Percentiles rank a stretch among this genome's conserved stretches.
phyloP scores from a whole-genome alignment of 352 stramenopile genomes.

The Phytophthora megakarya region DNA sequence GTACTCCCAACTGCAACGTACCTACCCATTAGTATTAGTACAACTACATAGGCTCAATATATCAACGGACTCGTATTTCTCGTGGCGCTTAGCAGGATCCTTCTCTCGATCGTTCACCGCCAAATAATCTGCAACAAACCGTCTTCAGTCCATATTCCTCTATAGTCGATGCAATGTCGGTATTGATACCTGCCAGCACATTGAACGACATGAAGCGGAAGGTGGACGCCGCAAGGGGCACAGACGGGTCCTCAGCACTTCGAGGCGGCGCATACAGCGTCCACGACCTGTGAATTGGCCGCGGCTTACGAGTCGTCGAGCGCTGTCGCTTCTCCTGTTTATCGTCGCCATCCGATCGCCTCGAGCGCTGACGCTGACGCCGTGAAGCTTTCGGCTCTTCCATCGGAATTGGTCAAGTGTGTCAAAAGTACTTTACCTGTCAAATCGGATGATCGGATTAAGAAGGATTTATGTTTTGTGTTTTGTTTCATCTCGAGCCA shows the following conservation, averaged over 20 bases:
- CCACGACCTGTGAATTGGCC: conserved; percentile 43
- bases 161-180: too few species aligned
- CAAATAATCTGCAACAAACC: conserved; percentile 58
- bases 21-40: not conserved
- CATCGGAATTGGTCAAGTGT: conserved; percentile 23
- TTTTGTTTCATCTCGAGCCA: not conserved
- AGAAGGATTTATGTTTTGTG: not conserved
- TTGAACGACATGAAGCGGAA: conserved; percentile 80
- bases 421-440: not conserved
- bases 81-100: conserved; percentile 33
- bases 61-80: conserved; percentile 54
- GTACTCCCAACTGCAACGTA: conserved; percentile 46
- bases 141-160: conserved; percentile 3
- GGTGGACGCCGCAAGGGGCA: conserved; percentile 31
- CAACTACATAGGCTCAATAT: not conserved
- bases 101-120: conserved; percentile 38
- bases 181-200: conserved; percentile 66
- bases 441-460: not conserved
- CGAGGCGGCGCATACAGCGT: conserved; percentile 51
- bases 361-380: conserved; percentile 5
- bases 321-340: conserved; percentile 17
- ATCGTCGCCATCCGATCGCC: not conserved
- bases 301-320: conserved; percentile 2
- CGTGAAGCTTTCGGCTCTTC: conserved; percentile 1
- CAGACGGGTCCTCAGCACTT: conserved; percentile 21